Evolutionary conservation across 192 early-diverging fungal species (phyloP), one percentile per base, ranked within the genome.

Genomic region (Lunasporangiospora selenospora): DNA sequence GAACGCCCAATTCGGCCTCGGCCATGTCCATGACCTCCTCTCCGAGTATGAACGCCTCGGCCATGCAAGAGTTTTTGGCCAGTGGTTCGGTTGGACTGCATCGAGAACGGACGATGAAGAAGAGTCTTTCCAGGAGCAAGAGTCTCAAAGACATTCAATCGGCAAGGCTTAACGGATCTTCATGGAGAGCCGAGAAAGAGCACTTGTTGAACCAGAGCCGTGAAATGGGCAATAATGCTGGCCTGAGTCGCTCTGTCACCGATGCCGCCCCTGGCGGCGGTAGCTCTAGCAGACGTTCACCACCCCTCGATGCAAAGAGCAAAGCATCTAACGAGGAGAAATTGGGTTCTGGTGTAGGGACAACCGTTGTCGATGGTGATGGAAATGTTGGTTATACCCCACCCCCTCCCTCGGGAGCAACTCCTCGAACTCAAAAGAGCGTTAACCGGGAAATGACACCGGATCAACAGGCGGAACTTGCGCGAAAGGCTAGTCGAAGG

Each of bases 51-150:
- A 53, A 18, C 7, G 47, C 66, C 3, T 45, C 13, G 10, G 60
- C 69, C 11, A 73, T 73, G 69, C 69, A 73, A 32, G 69, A 73
- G 33, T 73, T 73, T n/a, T 33, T 73, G 23, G 58, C 34, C 12
- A 32, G 69, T 26, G 69, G 69, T 6, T 73, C 69, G 8, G 69
- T 39, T 23, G 69, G 63, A 6, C 55, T 73, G 19, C 48, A 73
- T 39, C 53, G 69, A 19, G 69, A 73, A 21, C 53, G 69, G 8
- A 73, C 69, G 3, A 29, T 73, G 34, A 73, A 73, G 48, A 73
- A 63, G 61, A 73, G 69, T 39, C 34, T 73, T 6, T 58, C 60
- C 1, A 44, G 69, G 29, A 73, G 69, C 42, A 73, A 73, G 43
- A 73, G 69, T 36, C 34, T 73, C 31, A 73, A 73, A 38, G 69